Conservation (phyloP, 331 rosid genomes). For the Spiraea crenata region DNA sequence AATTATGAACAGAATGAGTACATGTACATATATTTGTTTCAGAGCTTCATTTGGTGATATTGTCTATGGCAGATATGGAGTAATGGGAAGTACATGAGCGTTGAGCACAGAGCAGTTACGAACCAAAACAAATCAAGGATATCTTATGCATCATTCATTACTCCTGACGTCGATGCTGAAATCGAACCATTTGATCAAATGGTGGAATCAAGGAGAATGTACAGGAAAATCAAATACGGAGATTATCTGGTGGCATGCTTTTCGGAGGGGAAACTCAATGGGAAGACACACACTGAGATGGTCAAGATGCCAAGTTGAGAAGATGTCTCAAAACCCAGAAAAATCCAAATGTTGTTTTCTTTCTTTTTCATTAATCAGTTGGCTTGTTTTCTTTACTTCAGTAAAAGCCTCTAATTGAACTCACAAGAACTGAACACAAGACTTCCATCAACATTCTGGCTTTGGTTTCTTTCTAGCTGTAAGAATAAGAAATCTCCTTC, state of each 20-base stretch:
- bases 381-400: too few species aligned
- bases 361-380: too few species aligned
- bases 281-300: conserved; percentile 19
- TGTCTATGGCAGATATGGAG: not conserved
- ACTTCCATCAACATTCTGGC: too few species aligned
- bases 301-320: conserved; percentile 7
- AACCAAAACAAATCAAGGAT: conserved; percentile 1
- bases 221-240: conserved; percentile 27
- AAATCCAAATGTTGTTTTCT: too few species aligned
- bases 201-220: conserved; percentile 19
- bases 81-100: conserved; percentile 2
- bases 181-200: conserved; percentile 30
- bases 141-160: conserved; percentile 25
- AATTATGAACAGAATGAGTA: not conserved
- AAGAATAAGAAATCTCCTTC: too few species aligned
- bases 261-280: conserved; percentile 15
- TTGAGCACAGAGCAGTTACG: conserved; percentile 21
- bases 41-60: not conserved
- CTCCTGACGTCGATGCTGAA: conserved; percentile 27
- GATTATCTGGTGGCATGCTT: conserved; percentile 19
- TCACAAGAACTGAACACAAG: too few species aligned
- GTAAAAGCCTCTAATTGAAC: too few species aligned
- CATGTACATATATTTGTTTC: not conserved
- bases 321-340: too few species aligned
- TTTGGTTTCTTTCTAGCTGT: too few species aligned